Base-by-base conservation (phyloP, 352 stramenopile species). In the Pythium oligandrum region DNA sequence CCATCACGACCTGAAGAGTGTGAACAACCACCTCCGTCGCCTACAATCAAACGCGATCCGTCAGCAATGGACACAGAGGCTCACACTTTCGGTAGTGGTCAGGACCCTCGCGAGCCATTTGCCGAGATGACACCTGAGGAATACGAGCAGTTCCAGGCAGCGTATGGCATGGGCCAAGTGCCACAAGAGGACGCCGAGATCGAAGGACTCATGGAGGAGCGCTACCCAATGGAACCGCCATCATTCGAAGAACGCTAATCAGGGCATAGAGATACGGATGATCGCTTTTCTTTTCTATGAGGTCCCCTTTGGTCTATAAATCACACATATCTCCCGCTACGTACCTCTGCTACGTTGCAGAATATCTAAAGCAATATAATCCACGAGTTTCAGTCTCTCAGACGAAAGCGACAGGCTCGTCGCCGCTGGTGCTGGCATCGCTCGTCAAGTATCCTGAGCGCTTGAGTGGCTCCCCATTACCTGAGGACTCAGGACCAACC, bases 21-120 rank as follows among this genome's bases (percentile, higher is more conserved):
- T 48, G 77, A 91, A 55, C 83, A 88, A 39, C 71, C 74, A 32
- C 81, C 78, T 36, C 78, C 78, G 31, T 94, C 81, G 10, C 83
- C 83, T 7, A 75, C 70, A 32, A 87, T 91, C 60, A 94, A 91
- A 63, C 71, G 78, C 47, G 78, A 90, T n/a, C 67, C 75, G 5
- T 83, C 68, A n/a, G 52, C 60, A 6, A 60, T 60, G 50, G 57
- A 59, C 32, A 39, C 17, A 26, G 17, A 26, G 17, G 17, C 17
- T 26, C 17, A 26, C 17, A 26, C 17, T 26, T 26, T 26, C 17
- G 17, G 17, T 0, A 26, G 17, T 26, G 17, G 17, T 26, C 17
- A 26, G 17, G 17, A 26, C 17, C 17, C 17, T 26, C 17, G 17
- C 17, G 17, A 26, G 17, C 17, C 17, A 26, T 26, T 26, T 26